Evolutionary conservation across 2,329 filamentous ascomycete species (phyloP).

Genomic region (Fusarium liriodendri): DNA sequence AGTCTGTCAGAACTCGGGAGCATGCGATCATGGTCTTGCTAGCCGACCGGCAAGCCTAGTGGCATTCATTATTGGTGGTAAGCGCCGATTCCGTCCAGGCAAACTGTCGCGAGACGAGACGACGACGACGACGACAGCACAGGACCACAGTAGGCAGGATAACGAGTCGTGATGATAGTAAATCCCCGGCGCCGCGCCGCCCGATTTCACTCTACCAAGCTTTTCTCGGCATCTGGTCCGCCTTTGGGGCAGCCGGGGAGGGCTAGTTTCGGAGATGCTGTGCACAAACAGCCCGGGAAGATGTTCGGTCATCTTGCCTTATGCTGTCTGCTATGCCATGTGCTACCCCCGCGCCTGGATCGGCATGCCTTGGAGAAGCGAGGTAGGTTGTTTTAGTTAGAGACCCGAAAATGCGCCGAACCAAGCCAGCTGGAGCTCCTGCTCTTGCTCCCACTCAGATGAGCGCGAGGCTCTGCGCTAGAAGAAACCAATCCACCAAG

Average conservation of each 20-base stretch:
- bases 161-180: neutral
- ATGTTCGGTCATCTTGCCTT: conserved; percentile 34
- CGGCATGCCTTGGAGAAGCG: conserved; percentile 27
- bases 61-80: neutral
- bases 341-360: conserved; percentile 38
- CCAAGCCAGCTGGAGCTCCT: conserved; percentile 1
- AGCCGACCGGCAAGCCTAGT: conserved; percentile 11
- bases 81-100: conserved; percentile 3
- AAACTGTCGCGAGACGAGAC: neutral
- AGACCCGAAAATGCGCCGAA: conserved; percentile 36
- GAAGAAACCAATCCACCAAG: neutral
- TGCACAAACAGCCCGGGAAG: conserved; percentile 35
- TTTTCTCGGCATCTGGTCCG: conserved; percentile 36
- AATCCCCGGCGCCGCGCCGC: conserved; percentile 20
- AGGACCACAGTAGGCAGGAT: neutral
- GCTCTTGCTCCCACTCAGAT: neutral
- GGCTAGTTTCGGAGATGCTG: conserved; percentile 33
- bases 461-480: neutral
- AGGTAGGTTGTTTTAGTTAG: conserved; percentile 18
- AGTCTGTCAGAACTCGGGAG: conserved; percentile 34
- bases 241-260: conserved; percentile 23
- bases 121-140: neutral
- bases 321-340: conserved; percentile 39
- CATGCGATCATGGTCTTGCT: conserved; percentile 21
- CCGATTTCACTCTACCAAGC: conserved; percentile 29